Evolutionary conservation across 106 monocot species (phyloP).

Genomic region (Dactylorhiza incarnata): DNA sequence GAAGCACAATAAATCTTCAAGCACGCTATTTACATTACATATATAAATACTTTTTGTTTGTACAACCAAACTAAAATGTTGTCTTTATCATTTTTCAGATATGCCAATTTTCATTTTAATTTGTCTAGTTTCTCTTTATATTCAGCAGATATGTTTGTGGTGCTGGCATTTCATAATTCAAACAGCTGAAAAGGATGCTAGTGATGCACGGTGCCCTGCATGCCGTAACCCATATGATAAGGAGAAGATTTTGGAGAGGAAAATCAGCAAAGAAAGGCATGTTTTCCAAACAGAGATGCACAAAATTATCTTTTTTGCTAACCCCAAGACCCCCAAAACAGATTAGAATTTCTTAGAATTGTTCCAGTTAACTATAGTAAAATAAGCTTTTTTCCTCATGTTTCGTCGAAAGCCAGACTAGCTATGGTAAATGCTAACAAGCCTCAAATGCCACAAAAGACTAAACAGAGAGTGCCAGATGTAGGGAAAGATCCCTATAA

Average conservation of each 20-base stretch:
- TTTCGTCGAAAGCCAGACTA: constrained; percentile 13
- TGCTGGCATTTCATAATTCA: constrained; percentile 45
- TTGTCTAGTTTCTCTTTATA: not conserved
- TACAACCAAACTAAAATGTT: not conserved
- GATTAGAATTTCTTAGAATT: not conserved
- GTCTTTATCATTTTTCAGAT: not conserved
- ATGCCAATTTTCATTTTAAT: not conserved
- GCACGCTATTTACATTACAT: not conserved
- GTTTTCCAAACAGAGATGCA: constrained; percentile 3
- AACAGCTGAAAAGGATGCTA: constrained; percentile 27
- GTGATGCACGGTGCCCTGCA: constrained; percentile 33
- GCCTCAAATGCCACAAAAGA: constrained; percentile 26
- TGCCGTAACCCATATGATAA: constrained; percentile 42
- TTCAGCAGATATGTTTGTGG: constrained; percentile 50
- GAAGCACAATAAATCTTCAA: not conserved
- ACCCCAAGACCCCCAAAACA: not conserved
- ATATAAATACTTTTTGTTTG: not conserved
- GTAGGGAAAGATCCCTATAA: constrained; percentile 8
- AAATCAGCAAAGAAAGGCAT: constrained; percentile 31
- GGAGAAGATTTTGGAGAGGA: constrained; percentile 28
- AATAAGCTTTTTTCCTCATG: not conserved
- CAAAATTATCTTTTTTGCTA: not conserved
- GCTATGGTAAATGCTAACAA: constrained; percentile 20
- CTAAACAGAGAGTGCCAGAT: constrained; percentile 8
- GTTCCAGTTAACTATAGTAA: not conserved